Percentiles rank a stretch among this genome's conserved stretches.
These are phyloP conservation scores for Talaromyces sp. DNA, from an alignment of 2,329 filamentous ascomycete genomes.

Conservation along the genomic window DNA sequence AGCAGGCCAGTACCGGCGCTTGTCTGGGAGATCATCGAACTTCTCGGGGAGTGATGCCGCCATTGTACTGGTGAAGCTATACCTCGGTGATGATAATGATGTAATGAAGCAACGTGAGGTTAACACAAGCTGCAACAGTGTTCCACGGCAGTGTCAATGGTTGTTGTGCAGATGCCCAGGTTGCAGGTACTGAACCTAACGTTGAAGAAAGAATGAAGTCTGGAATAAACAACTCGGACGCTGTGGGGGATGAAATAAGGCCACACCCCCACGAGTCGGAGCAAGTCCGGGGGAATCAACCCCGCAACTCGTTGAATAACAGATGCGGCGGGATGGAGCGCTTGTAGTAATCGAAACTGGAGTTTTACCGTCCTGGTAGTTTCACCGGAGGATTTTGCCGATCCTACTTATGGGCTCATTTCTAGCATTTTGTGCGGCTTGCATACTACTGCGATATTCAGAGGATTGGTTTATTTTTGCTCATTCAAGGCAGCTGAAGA, in stretches of 20 bases:
- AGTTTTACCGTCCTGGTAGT: no score
- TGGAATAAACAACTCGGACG: background rate
- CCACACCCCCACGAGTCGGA: conserved; percentile 17
- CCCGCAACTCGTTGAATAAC: conserved; percentile 28
- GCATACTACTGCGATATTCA: no score
- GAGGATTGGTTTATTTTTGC: no score
- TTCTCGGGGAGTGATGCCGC: conserved; percentile 28
- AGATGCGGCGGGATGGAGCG: background rate
- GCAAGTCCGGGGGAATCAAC: conserved; percentile 20
- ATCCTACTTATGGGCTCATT: no score
- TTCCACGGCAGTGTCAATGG: no score
- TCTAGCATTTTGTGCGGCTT: no score
- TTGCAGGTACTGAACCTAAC: background rate
- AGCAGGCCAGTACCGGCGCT: conserved; percentile 54
- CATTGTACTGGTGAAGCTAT: background rate
- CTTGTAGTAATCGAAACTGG: no score
- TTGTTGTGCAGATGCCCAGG: no score
- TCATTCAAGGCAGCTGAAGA: no score
- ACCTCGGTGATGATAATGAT: background rate
- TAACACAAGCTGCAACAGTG: no score
- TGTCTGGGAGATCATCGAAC: conserved; percentile 51
- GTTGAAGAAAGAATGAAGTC: background rate
- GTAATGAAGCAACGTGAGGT: background rate
- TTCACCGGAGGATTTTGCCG: no score
- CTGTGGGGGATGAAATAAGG: background rate